Evolutionary conservation across 768 basidiomycete species (phyloP).

Genomic region (Russula abietina): DNA sequence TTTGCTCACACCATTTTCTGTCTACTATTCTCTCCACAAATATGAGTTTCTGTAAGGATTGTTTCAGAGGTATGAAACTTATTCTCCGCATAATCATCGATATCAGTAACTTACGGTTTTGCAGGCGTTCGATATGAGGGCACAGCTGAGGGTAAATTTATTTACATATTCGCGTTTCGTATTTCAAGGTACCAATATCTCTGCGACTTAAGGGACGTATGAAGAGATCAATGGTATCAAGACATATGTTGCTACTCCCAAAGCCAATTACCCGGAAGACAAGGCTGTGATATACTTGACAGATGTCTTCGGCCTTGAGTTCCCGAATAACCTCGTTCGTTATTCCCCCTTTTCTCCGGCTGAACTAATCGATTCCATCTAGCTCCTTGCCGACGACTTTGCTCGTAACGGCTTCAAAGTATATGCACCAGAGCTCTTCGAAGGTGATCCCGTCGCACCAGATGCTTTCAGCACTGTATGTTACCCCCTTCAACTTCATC

Average conservation of each 20-base stretch:
- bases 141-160: slow-evolving; percentile 31
- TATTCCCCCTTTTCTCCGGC: neutral
- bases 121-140: slow-evolving; percentile 36
- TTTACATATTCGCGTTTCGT: neutral
- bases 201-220: slow-evolving; percentile 28
- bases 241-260: slow-evolving; percentile 40
- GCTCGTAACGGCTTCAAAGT: slow-evolving; percentile 35
- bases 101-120: neutral
- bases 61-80: slow-evolving; percentile 43
- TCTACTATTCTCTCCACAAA: neutral
- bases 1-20: neutral
- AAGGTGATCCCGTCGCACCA: slow-evolving; percentile 28
- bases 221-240: slow-evolving; percentile 35
- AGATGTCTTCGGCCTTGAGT: slow-evolving; percentile 35
- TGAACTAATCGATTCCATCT: neutral
- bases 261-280: slow-evolving; percentile 36
- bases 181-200: neutral
- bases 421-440: slow-evolving; percentile 22
- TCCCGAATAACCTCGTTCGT: slow-evolving; percentile 33
- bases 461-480: slow-evolving; percentile 25
- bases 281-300: slow-evolving; percentile 40
- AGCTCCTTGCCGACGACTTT: slow-evolving; percentile 43
- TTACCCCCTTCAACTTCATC: neutral
- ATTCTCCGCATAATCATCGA: neutral
- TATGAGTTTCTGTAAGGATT: slow-evolving; percentile 54